phyloP scores from a whole-genome alignment of 2,329 filamentous ascomycete species.

The Penicillium sp. region DNA sequence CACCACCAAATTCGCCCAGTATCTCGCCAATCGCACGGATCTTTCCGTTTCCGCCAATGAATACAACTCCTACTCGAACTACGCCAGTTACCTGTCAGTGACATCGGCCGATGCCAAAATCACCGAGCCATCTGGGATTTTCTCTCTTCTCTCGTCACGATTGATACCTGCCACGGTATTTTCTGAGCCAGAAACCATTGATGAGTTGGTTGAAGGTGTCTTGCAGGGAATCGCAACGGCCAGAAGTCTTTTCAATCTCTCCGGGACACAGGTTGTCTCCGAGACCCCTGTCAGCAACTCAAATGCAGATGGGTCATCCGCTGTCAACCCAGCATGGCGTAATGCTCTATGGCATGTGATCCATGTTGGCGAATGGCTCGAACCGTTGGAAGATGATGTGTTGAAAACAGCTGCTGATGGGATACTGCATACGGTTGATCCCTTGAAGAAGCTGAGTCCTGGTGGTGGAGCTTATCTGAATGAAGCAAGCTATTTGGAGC shows the following conservation, averaged over 20 bases:
- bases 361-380: conserved; percentile 3
- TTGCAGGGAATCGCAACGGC: not conserved
- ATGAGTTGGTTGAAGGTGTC: conserved; percentile 1
- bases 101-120: conserved; percentile 3
- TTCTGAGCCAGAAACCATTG: not conserved
- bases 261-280: conserved; percentile 4
- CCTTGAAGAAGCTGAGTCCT: conserved; percentile 20
- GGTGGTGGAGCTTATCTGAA: conserved; percentile 19
- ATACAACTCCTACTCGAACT: conserved; percentile 7
- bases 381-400: not conserved
- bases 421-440: conserved; percentile 8
- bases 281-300: conserved; percentile 6
- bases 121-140: conserved; percentile 8
- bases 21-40: not conserved
- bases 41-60: not conserved
- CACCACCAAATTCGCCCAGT: conserved; percentile 1
- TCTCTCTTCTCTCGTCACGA: conserved; percentile 6
- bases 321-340: conserved; percentile 8
- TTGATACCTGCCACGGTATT: conserved; percentile 6
- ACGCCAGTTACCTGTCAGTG: conserved; percentile 3
- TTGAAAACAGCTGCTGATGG: not conserved
- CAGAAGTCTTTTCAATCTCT: not conserved
- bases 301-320: not conserved
- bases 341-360: conserved; percentile 9
- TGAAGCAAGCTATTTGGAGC: conserved; percentile 18